These are phyloP conservation scores for Williopsis jadinii DNA, from an alignment of 1,139 yeast genomes.

Conservation along the genomic window DNA sequence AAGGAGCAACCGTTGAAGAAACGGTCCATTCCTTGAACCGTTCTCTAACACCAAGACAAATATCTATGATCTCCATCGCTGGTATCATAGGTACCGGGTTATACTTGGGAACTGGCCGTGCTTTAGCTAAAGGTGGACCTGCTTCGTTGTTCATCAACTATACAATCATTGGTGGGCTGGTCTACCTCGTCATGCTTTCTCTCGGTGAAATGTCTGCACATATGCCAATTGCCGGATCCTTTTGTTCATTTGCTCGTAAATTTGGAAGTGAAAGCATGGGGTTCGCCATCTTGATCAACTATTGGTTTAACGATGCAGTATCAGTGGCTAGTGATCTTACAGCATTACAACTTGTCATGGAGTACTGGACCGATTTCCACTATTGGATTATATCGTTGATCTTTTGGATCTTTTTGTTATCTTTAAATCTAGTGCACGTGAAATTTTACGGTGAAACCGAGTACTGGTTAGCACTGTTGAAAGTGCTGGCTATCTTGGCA, in stretches of 20 bases:
- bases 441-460: constrained; percentile 58
- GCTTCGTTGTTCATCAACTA: constrained; percentile 53
- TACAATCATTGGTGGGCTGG: constrained; percentile 49
- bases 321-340: constrained; percentile 37
- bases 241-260: constrained; percentile 50
- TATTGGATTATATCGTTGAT: constrained; percentile 51
- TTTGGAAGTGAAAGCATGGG: constrained; percentile 60
- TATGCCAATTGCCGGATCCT: constrained; percentile 60
- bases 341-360: constrained; percentile 33
- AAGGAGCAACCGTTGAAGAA: neutral
- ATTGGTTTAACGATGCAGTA: constrained; percentile 48
- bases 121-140: constrained; percentile 59
- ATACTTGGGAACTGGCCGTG: constrained; percentile 54
- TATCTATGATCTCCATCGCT: constrained; percentile 15
- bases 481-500: constrained; percentile 46
- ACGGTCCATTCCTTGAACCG: constrained; percentile 15
- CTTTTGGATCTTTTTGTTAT: constrained; percentile 49
- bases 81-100: constrained; percentile 47
- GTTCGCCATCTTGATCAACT: constrained; percentile 53
- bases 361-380: constrained; percentile 58
- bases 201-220: constrained; percentile 63
- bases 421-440: constrained; percentile 49
- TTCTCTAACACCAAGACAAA: constrained; percentile 15
- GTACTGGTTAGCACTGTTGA: constrained; percentile 59
- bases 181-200: constrained; percentile 51